Percentiles rank a stretch among this genome's conserved stretches.
Evolutionary conservation across 768 basidiomycete species (phyloP).

Genomic region (Tylopilus rubrobrunneus): DNA sequence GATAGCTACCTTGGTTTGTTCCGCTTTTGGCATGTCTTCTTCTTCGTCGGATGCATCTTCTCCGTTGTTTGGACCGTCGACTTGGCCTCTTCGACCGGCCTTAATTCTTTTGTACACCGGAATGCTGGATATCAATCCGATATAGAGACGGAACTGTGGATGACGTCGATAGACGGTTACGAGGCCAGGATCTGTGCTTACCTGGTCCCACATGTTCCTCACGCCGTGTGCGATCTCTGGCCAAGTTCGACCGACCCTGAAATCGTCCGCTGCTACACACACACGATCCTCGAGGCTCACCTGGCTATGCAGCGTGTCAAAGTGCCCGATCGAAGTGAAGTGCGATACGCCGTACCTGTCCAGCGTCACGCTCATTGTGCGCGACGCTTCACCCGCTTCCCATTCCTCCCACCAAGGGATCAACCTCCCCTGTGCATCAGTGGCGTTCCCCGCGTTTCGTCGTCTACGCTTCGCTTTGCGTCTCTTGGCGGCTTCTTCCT

Average conservation of each 20-base stretch:
- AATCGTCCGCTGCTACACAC: slow-evolving; percentile 28
- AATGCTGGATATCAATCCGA: slow-evolving; percentile 28
- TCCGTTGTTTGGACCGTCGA: slow-evolving; percentile 30
- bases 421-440: slow-evolving; percentile 18
- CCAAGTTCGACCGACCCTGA: slow-evolving; percentile 29
- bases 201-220: slow-evolving; percentile 30
- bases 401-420: slow-evolving; percentile 34
- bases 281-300: slow-evolving; percentile 20
- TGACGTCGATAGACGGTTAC: neutral
- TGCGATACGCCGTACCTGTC: slow-evolving; percentile 24
- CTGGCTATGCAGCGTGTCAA: slow-evolving; percentile 1
- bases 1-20: slow-evolving; percentile 18
- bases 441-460: slow-evolving; percentile 19
- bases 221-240: slow-evolving; percentile 29
- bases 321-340: neutral
- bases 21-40: slow-evolving; percentile 20
- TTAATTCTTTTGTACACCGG: slow-evolving; percentile 31
- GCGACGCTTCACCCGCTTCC: slow-evolving; percentile 25
- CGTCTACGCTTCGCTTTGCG: slow-evolving; percentile 13
- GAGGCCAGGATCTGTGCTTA: slow-evolving; percentile 3
- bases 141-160: slow-evolving; percentile 30
- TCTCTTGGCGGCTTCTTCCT: slow-evolving; percentile 17
- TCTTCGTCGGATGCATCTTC: slow-evolving; percentile 30
- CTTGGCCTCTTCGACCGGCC: slow-evolving; percentile 11
- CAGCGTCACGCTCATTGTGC: slow-evolving; percentile 15